phyloP scores from a whole-genome alignment of 2,329 filamentous ascomycete genomes.

The Biscogniauxia marginata region DNA sequence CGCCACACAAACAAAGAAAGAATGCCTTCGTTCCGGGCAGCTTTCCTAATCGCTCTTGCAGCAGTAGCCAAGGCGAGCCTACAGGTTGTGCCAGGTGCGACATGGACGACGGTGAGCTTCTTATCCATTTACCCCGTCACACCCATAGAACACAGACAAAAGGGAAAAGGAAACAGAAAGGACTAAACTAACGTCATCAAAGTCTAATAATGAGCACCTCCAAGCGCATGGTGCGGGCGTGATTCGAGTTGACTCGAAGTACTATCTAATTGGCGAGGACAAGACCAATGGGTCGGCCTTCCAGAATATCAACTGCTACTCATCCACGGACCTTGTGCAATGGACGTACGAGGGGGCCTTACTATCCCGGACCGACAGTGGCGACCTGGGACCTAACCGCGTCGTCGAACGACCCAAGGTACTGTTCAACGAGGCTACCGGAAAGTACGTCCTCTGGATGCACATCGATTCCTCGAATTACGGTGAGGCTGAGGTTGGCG shows the following conservation, averaged over 20 bases:
- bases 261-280: slow-evolving; percentile 70
- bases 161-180: not conserved
- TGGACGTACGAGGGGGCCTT: slow-evolving; percentile 63
- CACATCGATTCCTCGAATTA: slow-evolving; percentile 60
- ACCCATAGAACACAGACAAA: not conserved
- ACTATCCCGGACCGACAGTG: slow-evolving; percentile 48
- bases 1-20: not conserved
- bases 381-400: slow-evolving; percentile 59
- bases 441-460: slow-evolving; percentile 67
- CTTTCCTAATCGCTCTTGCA: not conserved
- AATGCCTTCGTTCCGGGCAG: not conserved
- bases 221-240: slow-evolving; percentile 67
- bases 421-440: slow-evolving; percentile 53
- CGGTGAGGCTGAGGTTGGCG: slow-evolving; percentile 60
- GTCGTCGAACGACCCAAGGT: slow-evolving; percentile 50
- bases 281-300: slow-evolving; percentile 62
- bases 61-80: slow-evolving; percentile 25
- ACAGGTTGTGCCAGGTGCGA: slow-evolving; percentile 43
- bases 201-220: slow-evolving; percentile 51
- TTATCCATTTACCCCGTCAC: not conserved
- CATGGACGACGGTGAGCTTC: slow-evolving; percentile 43
- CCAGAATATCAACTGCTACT: slow-evolving; percentile 67
- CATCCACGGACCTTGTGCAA: slow-evolving; percentile 58
- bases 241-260: slow-evolving; percentile 56
- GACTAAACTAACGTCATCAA: not conserved